These are phyloP conservation scores for Schwanniomyces etchellsii DNA, from an alignment of 1,139 yeast genomes.

Conservation along the genomic window DNA sequence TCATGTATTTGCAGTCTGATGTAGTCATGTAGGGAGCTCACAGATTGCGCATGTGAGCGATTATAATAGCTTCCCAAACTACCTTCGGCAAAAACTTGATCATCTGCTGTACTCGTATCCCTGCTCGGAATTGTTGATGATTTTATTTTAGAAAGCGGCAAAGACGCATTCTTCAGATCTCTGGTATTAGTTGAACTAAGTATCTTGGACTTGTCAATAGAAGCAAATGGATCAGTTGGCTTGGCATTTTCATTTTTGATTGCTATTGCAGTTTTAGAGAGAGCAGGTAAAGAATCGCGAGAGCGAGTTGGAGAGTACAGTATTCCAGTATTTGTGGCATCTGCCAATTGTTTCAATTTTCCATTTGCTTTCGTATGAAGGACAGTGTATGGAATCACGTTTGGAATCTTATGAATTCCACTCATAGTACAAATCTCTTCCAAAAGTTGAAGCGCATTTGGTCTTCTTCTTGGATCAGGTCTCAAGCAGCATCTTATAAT, in stretches of 20 bases:
- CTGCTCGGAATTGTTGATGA: constrained; percentile 4
- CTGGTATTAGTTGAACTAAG: constrained; percentile 6
- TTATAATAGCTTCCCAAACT: neutral
- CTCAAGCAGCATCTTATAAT: constrained; percentile 58
- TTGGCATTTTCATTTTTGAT: neutral
- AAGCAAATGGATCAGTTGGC: constrained; percentile 31
- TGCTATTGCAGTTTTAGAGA: constrained; percentile 1
- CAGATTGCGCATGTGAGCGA: constrained; percentile 10
- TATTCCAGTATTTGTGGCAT: neutral
- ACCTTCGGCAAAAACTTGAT: neutral
- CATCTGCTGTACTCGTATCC: neutral
- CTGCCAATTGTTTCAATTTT: neutral
- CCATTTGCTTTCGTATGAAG: constrained; percentile 6
- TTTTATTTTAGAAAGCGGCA: constrained; percentile 16
- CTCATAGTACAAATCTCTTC: constrained; percentile 64
- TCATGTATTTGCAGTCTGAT: constrained; percentile 30
- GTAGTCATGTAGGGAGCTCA: constrained; percentile 28
- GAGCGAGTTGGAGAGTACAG: neutral
- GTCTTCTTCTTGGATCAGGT: constrained; percentile 67
- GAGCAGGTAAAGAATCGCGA: too few species aligned
- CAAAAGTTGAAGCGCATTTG: constrained; percentile 65
- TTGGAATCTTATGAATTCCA: constrained; percentile 48
- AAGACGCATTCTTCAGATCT: constrained; percentile 4
- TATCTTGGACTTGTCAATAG: constrained; percentile 31
- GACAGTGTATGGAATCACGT: constrained; percentile 34